Conservation (phyloP, 2,329 filamentous ascomycete species). For the Ceratocystis eucalypticola region DNA sequence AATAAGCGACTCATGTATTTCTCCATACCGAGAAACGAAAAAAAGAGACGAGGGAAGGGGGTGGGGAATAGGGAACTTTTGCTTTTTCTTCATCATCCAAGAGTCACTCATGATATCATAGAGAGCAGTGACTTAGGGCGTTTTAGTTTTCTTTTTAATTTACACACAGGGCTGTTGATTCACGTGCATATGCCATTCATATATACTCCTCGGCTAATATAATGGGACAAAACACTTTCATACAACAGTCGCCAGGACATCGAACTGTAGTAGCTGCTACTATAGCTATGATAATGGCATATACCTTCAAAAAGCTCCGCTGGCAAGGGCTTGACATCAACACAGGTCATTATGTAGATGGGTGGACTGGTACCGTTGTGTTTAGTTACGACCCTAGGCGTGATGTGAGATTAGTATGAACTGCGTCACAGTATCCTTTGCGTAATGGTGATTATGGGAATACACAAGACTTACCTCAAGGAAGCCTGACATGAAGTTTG, state of each 20-base stretch:
- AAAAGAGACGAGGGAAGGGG: background rate
- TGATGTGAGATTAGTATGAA: conserved; percentile 6
- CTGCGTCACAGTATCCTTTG: background rate
- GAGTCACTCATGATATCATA: conserved; percentile 10
- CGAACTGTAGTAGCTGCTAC: conserved; percentile 4
- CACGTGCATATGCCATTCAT: background rate
- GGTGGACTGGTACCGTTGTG: background rate
- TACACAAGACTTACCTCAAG: conserved; percentile 56
- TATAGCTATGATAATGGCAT: conserved; percentile 4
- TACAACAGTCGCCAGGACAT: conserved; percentile 7
- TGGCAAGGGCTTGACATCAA: conserved; percentile 1
- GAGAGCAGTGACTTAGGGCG: conserved; percentile 14
- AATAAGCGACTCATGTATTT: conserved; percentile 9
- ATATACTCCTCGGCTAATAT: background rate
- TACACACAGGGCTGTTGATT: conserved; percentile 12
- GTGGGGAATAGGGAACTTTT: background rate
- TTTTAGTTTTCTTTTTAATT: conserved; percentile 11
- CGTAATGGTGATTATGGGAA: background rate
- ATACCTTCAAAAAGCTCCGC: conserved; percentile 2
- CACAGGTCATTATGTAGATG: background rate
- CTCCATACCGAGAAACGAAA: background rate
- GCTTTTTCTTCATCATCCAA: conserved; percentile 6
- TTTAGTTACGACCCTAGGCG: conserved; percentile 43
- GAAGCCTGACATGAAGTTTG: conserved; percentile 88
- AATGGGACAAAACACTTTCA: conserved; percentile 2